phyloP scores from a whole-genome alignment of 1,139 yeast genomes.

The Debaryomyces robertsiae region DNA sequence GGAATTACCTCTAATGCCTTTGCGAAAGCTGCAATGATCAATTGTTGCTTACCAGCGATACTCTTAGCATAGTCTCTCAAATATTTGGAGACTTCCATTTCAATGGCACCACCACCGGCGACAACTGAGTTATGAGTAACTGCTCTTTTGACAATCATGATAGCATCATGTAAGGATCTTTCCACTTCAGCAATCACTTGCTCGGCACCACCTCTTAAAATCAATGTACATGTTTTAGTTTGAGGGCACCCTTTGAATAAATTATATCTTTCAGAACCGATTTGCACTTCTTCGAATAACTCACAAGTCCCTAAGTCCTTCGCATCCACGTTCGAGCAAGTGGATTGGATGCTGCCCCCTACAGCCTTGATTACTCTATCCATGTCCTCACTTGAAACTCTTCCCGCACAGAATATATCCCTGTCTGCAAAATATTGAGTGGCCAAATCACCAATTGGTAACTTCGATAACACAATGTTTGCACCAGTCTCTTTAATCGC shows the following conservation, averaged over 20 bases:
- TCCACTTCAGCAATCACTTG: constrained; percentile 99
- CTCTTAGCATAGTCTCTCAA: constrained; percentile 84
- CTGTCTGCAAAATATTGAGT: constrained; percentile 98
- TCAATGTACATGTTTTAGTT: constrained; percentile 90
- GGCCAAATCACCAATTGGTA: constrained; percentile 98
- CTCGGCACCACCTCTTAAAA: constrained; percentile 96
- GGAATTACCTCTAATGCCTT: constrained; percentile 95
- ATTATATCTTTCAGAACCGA: constrained; percentile 94
- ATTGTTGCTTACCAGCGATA: constrained; percentile 94
- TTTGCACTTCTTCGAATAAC: constrained; percentile 86
- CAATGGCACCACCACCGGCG: constrained; percentile 99
- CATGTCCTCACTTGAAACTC: constrained; percentile 88
- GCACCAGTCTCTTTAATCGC: constrained; percentile 87
- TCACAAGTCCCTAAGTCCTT: constrained; percentile 86
- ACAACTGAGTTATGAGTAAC: constrained; percentile 84
- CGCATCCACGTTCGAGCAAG: constrained; percentile 71
- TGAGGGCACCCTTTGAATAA: constrained; percentile 89
- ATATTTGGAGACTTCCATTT: constrained; percentile 91
- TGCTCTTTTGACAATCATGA: constrained; percentile 96
- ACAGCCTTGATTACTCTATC: constrained; percentile 91
- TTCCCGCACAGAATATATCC: constrained; percentile 95
- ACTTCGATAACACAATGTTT: constrained; percentile 85
- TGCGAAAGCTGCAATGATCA: constrained; percentile 89
- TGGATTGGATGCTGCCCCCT: constrained; percentile 89
- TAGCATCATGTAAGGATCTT: constrained; percentile 96